These are phyloP conservation scores for Nothomitra cinnamomea DNA, from an alignment of 2,329 filamentous ascomycete species.

Conservation along the genomic window DNA sequence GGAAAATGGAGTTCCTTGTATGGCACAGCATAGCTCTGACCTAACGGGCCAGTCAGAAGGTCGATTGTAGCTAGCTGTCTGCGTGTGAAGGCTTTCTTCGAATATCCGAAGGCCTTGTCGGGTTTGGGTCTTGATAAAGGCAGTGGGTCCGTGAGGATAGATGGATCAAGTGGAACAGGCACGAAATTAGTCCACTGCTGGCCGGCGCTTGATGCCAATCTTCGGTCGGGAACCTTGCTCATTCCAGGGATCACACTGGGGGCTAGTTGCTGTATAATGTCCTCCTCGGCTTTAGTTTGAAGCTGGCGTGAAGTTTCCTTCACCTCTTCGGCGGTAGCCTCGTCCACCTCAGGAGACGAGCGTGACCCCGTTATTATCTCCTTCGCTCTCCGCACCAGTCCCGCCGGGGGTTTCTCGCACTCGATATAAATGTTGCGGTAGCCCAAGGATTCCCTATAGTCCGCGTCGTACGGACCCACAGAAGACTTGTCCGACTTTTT, in stretches of 20 bases:
- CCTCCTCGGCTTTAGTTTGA: neutral
- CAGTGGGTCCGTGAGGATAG: neutral
- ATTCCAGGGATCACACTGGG: neutral
- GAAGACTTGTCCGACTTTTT: neutral
- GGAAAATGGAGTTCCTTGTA: slow-evolving; percentile 9
- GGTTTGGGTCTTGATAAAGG: slow-evolving; percentile 2
- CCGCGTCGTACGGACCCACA: neutral
- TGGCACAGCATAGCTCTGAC: slow-evolving; percentile 8
- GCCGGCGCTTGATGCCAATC: neutral
- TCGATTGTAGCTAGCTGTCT: slow-evolving; percentile 7
- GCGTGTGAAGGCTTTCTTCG: slow-evolving; percentile 7
- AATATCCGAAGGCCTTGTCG: slow-evolving; percentile 10
- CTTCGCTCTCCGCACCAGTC: neutral
- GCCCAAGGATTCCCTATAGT: neutral
- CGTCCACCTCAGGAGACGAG: neutral
- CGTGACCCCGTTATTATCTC: neutral
- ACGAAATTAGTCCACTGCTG: neutral
- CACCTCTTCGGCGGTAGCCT: neutral
- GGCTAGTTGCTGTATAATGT: neutral
- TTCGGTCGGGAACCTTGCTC: neutral
- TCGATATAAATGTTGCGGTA: neutral
- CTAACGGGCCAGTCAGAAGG: slow-evolving; percentile 7
- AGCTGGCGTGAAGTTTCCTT: neutral
- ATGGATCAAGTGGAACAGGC: neutral
- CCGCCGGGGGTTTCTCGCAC: neutral